Base-by-base conservation (phyloP, 441 rosid genomes). In the Euphorbia corollata region DNA sequence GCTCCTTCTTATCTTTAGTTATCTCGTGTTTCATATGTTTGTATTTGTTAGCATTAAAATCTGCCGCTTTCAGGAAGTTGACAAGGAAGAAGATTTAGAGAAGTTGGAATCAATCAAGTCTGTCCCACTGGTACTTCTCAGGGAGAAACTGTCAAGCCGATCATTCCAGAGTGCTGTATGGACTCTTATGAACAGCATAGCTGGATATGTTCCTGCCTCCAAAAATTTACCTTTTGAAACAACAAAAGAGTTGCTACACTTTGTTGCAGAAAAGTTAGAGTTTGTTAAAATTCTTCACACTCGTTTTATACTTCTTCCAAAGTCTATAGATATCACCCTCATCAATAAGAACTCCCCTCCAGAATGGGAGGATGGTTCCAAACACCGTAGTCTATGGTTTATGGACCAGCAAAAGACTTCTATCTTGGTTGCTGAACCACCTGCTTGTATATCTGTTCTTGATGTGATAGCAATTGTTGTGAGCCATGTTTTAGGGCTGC, bases 341-440 rank as follows among this genome's bases (percentile, higher is more conserved):
- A 71, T 71, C 48, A 73, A 85, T 47, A 88, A 81, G 78, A 84
- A 82, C 70, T 85, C 87, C 59, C 73, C 86, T 80, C 92, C 87
- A 24, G 90, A 75, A 68, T 91, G 97, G 94, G 90, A 83, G 68
- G 76, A 74, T 64, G 82, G 78, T 61, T 77, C 89, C 27, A 83
- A 64, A 65, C 91, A 88, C 78, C 86, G 85, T 36, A 83, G 87
- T 69, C 83, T 94, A 68, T 91, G 86, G 70, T 94, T 77, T 64
- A 69, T 94, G 74, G 76, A 89, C 75, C 81, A 41, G 65, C 74
- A 86, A 22, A 81, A 82, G 74, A 76, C 82, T 65, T 73, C 77
- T 68, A 77, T 91, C 79, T 80, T 91, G 64, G 87, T 91, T 64
- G 88, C 97, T 41, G 94, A 94, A 78, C 96, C 98, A 4, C 99